Evolutionary conservation across 73 alveolate species (phyloP).

Genomic region (Uronychia setigera): DNA sequence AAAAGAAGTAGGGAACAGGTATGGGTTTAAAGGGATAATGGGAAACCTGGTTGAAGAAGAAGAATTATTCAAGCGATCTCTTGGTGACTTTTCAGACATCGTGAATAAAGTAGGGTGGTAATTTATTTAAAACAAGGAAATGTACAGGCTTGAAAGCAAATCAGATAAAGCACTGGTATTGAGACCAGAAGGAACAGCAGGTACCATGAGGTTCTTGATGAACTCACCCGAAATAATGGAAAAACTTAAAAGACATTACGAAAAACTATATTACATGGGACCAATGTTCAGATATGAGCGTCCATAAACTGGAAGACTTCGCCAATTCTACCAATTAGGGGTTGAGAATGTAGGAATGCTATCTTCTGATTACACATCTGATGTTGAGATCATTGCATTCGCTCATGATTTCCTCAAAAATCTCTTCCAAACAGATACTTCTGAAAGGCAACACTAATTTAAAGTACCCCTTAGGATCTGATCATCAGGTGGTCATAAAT

Average conservation of each 20-base stretch:
- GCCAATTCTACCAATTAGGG: conserved; percentile 48
- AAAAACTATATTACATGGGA: conserved; percentile 28
- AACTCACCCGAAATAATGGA: conserved; percentile 2
- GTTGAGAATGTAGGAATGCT: conserved; percentile 28
- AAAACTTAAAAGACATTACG: neutral
- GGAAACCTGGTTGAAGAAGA: conserved; percentile 15
- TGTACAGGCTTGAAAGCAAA: conserved; percentile 40
- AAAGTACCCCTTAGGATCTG: too few relatives aligned
- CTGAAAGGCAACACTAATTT: too few relatives aligned
- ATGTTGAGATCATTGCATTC: conserved; percentile 9
- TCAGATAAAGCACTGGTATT: conserved; percentile 40
- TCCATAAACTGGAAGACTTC: conserved; percentile 55
- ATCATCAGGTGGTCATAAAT: neutral
- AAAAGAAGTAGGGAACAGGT: neutral
- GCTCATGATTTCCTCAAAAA: conserved; percentile 16
- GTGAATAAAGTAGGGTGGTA: conserved; percentile 27
- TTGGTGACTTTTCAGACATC: conserved; percentile 30
- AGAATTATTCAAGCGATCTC: conserved; percentile 24
- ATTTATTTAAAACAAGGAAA: conserved; percentile 10
- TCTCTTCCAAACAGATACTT: neutral
- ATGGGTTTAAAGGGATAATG: neutral
- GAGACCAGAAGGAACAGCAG: conserved; percentile 68
- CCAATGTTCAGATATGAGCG: conserved; percentile 69
- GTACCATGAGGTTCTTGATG: conserved; percentile 32
- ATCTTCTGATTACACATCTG: conserved; percentile 6